Evolutionary conservation across 83 land plant species (phyloP), one percentile per base, ranked within the genome.

Genomic region (Picea abies): DNA sequence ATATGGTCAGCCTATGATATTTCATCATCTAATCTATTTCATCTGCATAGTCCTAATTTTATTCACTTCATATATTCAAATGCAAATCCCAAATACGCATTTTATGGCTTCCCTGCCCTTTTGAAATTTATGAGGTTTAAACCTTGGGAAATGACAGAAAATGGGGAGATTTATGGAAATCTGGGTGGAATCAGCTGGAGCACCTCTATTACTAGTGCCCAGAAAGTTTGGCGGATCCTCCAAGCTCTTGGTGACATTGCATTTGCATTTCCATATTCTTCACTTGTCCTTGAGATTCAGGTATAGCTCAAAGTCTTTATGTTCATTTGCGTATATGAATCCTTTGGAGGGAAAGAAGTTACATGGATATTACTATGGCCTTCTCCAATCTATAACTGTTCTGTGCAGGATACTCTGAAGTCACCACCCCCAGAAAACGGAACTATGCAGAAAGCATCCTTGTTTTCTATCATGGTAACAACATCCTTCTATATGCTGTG

Each of bases 231-330:
- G 95, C 77, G 81, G 20, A 81, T 85, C 22, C 88, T 87, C 47
- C 91, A 90, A 88, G 94, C 95, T 62, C 80, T 96, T 20, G 96
- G 98, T 32, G 94, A 94, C 73, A 92, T 94, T 41, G 98, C 98
- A 11, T 96, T 94, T 86, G 95, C 98, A 32, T 96, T 88, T 76
- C 90, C 97, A 14, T 96, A 87, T 83, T 84, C 96, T 0, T 58
- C 86, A 11, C 92, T 96, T 76, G 88, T 96, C 76, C 70, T 94
- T 37, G 95, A 94, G 75, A 94, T 96, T 49, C 91, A 96, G 95
- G 98, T 91, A 35, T 35, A 16, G 44, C 20, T 29, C 78, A 41
- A 10, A 26, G 78, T 19, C 44, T 75, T 41, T 25, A 22, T n/a
- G 22, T 66, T 66, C 26, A n/a, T 25, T 66, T 66, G 3, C 14